Percentiles rank a stretch among this genome's conserved stretches.
phyloP scores from a whole-genome alignment of 164 flowering plant genomes.

The Houttuynia cordata region DNA sequence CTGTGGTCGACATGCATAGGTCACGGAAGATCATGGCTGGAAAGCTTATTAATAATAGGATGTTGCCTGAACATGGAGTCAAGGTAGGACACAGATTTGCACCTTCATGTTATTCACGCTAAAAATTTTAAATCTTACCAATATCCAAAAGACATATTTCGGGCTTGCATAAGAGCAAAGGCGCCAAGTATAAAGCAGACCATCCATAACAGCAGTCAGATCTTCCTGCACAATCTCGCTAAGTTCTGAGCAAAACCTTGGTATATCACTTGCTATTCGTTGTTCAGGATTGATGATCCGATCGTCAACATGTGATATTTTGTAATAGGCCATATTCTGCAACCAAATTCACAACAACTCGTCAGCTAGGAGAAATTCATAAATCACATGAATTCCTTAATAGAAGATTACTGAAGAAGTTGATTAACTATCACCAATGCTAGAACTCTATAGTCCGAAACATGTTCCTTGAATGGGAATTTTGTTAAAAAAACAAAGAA shows the following conservation, averaged over 20 bases:
- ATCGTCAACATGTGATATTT: conserved; percentile 97
- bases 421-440: no score
- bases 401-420: background rate
- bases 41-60: no score
- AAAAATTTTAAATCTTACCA: conserved; percentile 36
- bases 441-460: no score
- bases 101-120: background rate
- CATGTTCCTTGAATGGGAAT: no score
- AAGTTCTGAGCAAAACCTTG: conserved; percentile 84
- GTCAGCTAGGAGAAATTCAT: no score
- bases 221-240: conserved; percentile 98
- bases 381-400: no score
- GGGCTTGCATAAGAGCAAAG: conserved; percentile 98
- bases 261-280: conserved; percentile 94
- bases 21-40: no score
- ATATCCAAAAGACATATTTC: conserved; percentile 88
- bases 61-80: background rate
- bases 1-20: no score
- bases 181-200: conserved; percentile 94
- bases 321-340: conserved; percentile 97
- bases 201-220: conserved; percentile 80
- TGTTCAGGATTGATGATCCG: conserved; percentile 91
- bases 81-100: background rate
- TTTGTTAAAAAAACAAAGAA: no score
- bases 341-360: conserved; percentile 12